Evolutionary conservation across 148 eudicot species (phyloP).

Genomic region (Chenopodium album): DNA sequence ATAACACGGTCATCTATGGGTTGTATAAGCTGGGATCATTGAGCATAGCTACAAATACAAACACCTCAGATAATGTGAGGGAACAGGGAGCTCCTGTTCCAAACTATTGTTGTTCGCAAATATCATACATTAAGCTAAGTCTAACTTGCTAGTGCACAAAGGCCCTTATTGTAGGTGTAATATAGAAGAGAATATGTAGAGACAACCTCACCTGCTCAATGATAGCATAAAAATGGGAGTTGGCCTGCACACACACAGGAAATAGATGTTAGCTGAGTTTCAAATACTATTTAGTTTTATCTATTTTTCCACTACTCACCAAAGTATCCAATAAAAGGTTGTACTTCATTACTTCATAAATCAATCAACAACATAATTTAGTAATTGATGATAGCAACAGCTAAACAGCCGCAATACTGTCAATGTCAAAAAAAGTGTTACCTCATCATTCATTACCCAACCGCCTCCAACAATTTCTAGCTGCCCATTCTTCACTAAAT

Average conservation of each 20-base stretch:
- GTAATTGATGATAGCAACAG: neutral
- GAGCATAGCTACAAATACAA: neutral
- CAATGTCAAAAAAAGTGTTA: conserved; percentile 21
- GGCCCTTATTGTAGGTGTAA: neutral
- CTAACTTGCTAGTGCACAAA: neutral
- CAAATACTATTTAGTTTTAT: neutral
- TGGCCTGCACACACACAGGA: conserved; percentile 68
- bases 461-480: conserved; percentile 99
- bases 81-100: no score
- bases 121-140: neutral
- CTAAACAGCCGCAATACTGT: neutral
- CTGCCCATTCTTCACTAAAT: conserved; percentile 76
- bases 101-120: neutral
- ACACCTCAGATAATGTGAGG: neutral
- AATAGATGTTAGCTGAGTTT: conserved; percentile 10
- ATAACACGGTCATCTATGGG: neutral
- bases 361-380: neutral
- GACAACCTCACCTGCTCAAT: conserved; percentile 72
- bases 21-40: neutral
- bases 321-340: neutral
- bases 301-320: neutral
- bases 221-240: conserved; percentile 96
- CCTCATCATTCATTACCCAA: conserved; percentile 99
- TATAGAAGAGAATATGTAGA: neutral
- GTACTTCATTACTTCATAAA: neutral